Percentiles rank a stretch among this genome's conserved stretches.
Evolutionary conservation across 2,329 filamentous ascomycete genomes (phyloP).

Genomic region (Neofusicoccum kwambonambiense): DNA sequence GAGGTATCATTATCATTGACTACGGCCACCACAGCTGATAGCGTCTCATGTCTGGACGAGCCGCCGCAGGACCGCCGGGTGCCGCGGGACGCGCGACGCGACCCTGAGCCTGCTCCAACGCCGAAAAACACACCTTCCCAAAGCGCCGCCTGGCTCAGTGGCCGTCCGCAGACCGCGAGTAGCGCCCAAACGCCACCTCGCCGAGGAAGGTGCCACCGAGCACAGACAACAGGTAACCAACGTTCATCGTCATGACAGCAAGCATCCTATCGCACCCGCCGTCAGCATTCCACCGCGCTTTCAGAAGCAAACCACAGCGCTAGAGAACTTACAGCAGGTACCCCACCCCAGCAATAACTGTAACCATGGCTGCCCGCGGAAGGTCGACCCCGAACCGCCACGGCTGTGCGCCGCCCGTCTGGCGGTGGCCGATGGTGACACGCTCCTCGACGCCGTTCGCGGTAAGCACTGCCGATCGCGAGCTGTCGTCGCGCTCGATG

Average conservation of each 20-base stretch:
- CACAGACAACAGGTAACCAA: constrained; percentile 81
- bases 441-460: constrained; percentile 79
- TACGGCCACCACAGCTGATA: too few species aligned
- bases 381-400: constrained; percentile 83
- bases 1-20: too few species aligned
- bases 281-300: background rate
- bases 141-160: background rate
- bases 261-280: constrained; percentile 66
- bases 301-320: background rate
- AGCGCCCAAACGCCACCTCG: constrained; percentile 76
- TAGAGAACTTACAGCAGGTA: constrained; percentile 74
- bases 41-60: too few species aligned
- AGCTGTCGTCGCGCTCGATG: constrained; percentile 53
- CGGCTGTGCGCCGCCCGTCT: constrained; percentile 56
- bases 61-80: too few species aligned
- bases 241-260: constrained; percentile 85
- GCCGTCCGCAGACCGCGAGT: constrained; percentile 36
- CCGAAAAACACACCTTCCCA: background rate
- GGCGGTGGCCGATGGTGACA: constrained; percentile 69
- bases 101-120: background rate
- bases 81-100: too few species aligned
- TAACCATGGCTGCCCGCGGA: constrained; percentile 68
- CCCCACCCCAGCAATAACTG: constrained; percentile 70
- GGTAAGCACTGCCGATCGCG: constrained; percentile 65
- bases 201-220: constrained; percentile 80